Evolutionary conservation across 495 filamentous ascomycete genomes (phyloP).

Genomic region (Aspergillus avenaceus): DNA sequence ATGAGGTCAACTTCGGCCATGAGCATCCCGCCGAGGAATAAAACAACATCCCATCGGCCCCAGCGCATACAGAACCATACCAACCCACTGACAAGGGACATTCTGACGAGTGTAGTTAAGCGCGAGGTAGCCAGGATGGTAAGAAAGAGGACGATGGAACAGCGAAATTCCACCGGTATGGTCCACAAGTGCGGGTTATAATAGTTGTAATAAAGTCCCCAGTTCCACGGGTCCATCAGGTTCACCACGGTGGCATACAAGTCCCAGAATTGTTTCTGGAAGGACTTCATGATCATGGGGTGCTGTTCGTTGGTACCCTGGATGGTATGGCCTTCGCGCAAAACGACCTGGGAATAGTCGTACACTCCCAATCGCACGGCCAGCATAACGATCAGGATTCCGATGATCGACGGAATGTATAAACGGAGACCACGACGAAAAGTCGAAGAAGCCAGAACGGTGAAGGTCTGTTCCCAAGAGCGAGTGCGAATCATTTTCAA

Average conservation of each 20-base stretch:
- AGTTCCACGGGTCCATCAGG: conserved; percentile 51
- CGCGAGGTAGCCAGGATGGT: conserved; percentile 53
- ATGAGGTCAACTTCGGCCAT: conserved; percentile 56
- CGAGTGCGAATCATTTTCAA: conserved; percentile 54
- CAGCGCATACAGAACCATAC: conserved; percentile 54
- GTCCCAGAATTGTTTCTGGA: conserved; percentile 42
- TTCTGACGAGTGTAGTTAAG: conserved; percentile 40
- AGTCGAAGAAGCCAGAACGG: conserved; percentile 52
- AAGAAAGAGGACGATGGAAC: conserved; percentile 62
- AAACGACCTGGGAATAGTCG: conserved; percentile 37
- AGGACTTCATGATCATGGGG: conserved; percentile 40
- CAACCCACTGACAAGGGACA: conserved; percentile 39
- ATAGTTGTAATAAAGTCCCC: conserved; percentile 49
- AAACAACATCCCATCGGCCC: conserved; percentile 55
- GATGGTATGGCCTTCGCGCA: conserved; percentile 39
- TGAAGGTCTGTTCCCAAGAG: conserved; percentile 46
- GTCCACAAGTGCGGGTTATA: conserved; percentile 72
- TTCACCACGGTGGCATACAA: conserved; percentile 45
- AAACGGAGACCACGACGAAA: conserved; percentile 62
- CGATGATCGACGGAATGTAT: conserved; percentile 56
- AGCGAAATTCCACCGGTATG: conserved; percentile 66
- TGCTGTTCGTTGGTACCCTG: conserved; percentile 45
- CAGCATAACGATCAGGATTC: conserved; percentile 52
- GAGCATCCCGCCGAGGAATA: conserved; percentile 57
- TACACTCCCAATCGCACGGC: conserved; percentile 49